Base-by-base conservation (phyloP, 495 filamentous ascomycete genomes). In the Penicillium chermesinum region DNA sequence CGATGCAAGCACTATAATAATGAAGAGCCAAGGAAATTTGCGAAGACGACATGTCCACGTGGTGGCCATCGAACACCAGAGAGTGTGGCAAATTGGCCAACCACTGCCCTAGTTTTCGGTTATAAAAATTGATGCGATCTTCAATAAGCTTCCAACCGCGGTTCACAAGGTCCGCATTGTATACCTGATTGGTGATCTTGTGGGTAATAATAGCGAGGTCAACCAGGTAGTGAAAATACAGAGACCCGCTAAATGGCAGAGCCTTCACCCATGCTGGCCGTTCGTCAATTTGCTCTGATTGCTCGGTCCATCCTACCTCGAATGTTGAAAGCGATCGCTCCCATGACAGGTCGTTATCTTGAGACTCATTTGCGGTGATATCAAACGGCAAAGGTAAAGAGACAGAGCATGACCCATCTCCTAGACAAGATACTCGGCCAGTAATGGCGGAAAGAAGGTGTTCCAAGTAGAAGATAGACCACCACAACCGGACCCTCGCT, bases 401-500 rank as follows among this genome's bases (percentile, higher is more conserved):
- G 5, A 30, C 25, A 5, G 25, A 30, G 5, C 25, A 30, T 4
- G 5, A 73, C 34, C 10, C 45, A 41, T 54, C 78, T 69, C 15
- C 62, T 25, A 83, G 76, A 38, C 71, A 75, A 22, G 74, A 73
- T 9, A 77, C 70, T 10, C 83, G 72, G 5, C 83, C 83, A 6
- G 80, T 84, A 67, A 85, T 82, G 15, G 75, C 66, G 19, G 73
- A 72, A n/a, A 86, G 67, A 16, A 70, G 59, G 37, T 80, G 73
- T 44, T 86, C 83, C 38, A 84, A 56, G 2, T 62, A 69, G 48
- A 77, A 80, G 2, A 86, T 49, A 19, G 79, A 77, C 77, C 81
- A 85, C 82, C 82, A 86, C 9, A 85, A 63, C 25, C 75, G 74
- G 37, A 77, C 72, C 20, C 80, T 70, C 27, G 74, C 65, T 50